Percentiles rank a stretch among this genome's conserved stretches.
These are phyloP conservation scores for Hypoxylon rubiginosum DNA, from an alignment of 2,329 filamentous ascomycete species.

Conservation along the genomic window DNA sequence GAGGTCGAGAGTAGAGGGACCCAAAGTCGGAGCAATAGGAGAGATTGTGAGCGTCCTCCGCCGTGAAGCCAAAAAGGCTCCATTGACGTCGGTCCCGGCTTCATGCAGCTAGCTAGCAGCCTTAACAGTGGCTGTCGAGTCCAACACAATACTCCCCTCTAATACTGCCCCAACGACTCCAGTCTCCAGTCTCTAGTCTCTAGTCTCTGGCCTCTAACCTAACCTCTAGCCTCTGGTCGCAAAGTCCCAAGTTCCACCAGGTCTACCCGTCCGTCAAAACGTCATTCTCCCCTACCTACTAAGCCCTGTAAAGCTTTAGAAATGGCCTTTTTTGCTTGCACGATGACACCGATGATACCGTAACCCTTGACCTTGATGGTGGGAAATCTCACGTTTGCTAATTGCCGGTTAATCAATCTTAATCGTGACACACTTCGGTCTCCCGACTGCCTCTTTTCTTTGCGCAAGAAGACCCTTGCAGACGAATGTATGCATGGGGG, in stretches of 20 bases:
- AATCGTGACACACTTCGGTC: slow-evolving; percentile 23
- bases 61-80: slow-evolving; percentile 9
- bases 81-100: slow-evolving; percentile 28
- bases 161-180: neutral
- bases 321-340: slow-evolving; percentile 21
- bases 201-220: too few species aligned
- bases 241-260: slow-evolving; percentile 3
- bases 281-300: slow-evolving; percentile 25
- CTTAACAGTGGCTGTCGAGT: slow-evolving; percentile 1
- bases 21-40: slow-evolving; percentile 6
- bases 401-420: slow-evolving; percentile 34
- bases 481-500: slow-evolving; percentile 25
- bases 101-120: slow-evolving; percentile 16
- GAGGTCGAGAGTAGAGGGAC: neutral
- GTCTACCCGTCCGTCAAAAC: slow-evolving; percentile 6
- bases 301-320: slow-evolving; percentile 17
- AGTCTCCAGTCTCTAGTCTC: too few species aligned
- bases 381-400: slow-evolving; percentile 22
- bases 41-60: slow-evolving; percentile 22
- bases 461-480: slow-evolving; percentile 40
- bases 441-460: slow-evolving; percentile 20
- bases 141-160: neutral
- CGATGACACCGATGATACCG: slow-evolving; percentile 38
- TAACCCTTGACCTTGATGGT: slow-evolving; percentile 20
- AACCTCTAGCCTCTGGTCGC: too few species aligned